Base-by-base conservation (phyloP, 2,329 filamentous ascomycete species). In the Elsinoe ampelina region DNA sequence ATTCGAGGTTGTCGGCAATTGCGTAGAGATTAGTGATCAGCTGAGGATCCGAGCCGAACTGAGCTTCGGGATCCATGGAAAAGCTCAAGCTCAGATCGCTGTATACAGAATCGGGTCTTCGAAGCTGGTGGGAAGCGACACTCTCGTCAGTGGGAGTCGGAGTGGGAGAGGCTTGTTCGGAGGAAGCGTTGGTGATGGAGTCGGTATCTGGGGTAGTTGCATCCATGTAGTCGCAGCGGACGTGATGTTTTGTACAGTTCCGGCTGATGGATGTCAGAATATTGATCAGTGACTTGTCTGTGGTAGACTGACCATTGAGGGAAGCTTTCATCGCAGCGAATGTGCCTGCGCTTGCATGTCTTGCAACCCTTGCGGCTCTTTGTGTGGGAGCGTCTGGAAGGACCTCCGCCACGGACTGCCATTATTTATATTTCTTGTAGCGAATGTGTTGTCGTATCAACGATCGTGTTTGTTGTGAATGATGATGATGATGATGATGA, bases 161-260 rank as follows among this genome's bases (percentile, higher is more conserved):
- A 70, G 93, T 82, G 55, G 97, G 80, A 63, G 83, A 78, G 17
- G 80, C 76, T 60, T 77, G 74, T 61, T 78, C 77, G 45, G 77
- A 75, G 60, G 77, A 73, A 58, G 54, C 41, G 71, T 72, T 54
- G 74, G 70, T 57, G 73, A 75, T 61, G 78, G 78, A 59, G 30
- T 80, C 78, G 51, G 74, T 73, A 60, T 87, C 84, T 58, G 85
- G 79, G 45, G 82, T 78, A 50, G 87, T 82, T 67, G 85, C 84
- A 69, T 97, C 91, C 79, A 95, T 95, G 77, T 97, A 98, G 65
- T 95, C 93, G 74, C 93, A 98, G 67, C 91, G 87, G 66, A 95
- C 93, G 76, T 96, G 95, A 75, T 98, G 93, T 75, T 97, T 98
- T 60, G 92, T 96, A 75, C 93, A 98, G 74, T 98, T 98, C 67